Evolutionary conservation across 2,329 filamentous ascomycete species (phyloP).

Genomic region (Uncinocarpus reesii): DNA sequence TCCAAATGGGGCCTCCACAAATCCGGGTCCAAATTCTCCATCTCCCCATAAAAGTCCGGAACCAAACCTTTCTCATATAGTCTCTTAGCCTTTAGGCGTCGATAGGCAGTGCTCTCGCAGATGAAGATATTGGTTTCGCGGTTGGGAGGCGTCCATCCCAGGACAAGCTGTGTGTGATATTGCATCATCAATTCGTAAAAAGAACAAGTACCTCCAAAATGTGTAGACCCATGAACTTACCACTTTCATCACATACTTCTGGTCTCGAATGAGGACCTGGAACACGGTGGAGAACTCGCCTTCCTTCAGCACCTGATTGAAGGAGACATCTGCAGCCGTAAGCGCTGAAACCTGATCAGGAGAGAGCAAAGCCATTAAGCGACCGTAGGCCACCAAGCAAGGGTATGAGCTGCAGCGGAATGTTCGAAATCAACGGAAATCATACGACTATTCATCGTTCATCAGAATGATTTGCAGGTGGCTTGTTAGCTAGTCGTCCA

Average conservation of each 20-base stretch:
- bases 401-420: too few relatives aligned
- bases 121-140: slow-evolving; percentile 1
- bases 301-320: slow-evolving; percentile 12
- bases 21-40: slow-evolving; percentile 7
- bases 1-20: slow-evolving; percentile 8
- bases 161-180: slow-evolving; percentile 1
- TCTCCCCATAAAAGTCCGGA: slow-evolving; percentile 7
- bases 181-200: not conserved
- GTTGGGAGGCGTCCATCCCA: not conserved
- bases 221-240: slow-evolving; percentile 13
- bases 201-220: not conserved
- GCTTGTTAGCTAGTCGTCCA: too few relatives aligned
- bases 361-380: too few relatives aligned
- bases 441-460: too few relatives aligned
- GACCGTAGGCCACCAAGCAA: too few relatives aligned
- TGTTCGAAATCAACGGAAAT: too few relatives aligned
- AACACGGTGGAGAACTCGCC: slow-evolving; percentile 16
- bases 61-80: slow-evolving; percentile 5
- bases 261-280: slow-evolving; percentile 11
- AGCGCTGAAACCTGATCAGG: too few relatives aligned
- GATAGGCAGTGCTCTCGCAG: slow-evolving; percentile 12
- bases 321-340: slow-evolving; percentile 16
- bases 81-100: slow-evolving; percentile 2
- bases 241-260: slow-evolving; percentile 20
- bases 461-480: too few relatives aligned